A percentile compares a stretch with the other conserved stretches of the same genome.
phyloP scores from a whole-genome alignment of 1,139 yeast species.

The Yarrowia galli region DNA sequence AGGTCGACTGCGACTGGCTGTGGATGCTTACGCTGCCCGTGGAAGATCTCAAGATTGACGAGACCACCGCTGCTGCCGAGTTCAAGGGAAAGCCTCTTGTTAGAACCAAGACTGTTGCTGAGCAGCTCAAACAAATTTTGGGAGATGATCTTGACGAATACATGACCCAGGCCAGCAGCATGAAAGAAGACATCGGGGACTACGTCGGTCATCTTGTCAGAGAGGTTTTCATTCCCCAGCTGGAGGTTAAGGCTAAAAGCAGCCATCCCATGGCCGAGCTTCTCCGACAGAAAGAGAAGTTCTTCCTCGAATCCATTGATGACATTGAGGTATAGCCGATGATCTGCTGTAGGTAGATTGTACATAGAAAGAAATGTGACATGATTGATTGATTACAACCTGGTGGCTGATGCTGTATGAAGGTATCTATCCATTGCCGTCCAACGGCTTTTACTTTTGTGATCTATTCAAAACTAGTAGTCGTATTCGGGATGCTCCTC shows the following conservation, averaged over 20 bases:
- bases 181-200: constrained; percentile 35
- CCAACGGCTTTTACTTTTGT: not conserved
- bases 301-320: constrained; percentile 28
- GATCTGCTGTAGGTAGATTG: not conserved
- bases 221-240: constrained; percentile 24
- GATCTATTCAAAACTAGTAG: constrained; percentile 38
- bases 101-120: constrained; percentile 15
- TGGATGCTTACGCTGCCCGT: constrained; percentile 36
- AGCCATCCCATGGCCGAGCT: constrained; percentile 29
- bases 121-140: constrained; percentile 12
- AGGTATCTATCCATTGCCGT: too few species aligned
- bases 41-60: constrained; percentile 30
- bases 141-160: constrained; percentile 32
- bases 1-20: constrained; percentile 37
- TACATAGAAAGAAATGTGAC: not conserved
- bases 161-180: constrained; percentile 32
- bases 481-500: constrained; percentile 47
- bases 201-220: constrained; percentile 36
- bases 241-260: constrained; percentile 1
- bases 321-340: constrained; percentile 18
- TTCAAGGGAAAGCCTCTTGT: constrained; percentile 9
- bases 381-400: not conserved
- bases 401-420: too few species aligned
- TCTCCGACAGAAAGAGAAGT: constrained; percentile 20
- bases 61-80: constrained; percentile 16